Base-by-base conservation (phyloP, 2,329 filamentous ascomycete species). In the Beauveria medogensis region DNA sequence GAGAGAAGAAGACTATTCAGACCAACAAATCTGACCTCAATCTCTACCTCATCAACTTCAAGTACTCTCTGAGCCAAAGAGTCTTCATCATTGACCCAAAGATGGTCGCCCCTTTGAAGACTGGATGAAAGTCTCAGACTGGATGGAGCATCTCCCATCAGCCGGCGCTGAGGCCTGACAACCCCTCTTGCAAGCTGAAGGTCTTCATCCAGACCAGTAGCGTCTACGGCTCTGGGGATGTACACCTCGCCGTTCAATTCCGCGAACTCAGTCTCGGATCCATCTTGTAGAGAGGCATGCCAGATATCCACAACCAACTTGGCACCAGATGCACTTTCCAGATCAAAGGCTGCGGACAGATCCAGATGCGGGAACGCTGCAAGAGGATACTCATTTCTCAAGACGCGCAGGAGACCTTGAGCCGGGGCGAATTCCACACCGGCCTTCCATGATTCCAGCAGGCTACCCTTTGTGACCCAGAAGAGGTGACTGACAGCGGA, bases 381-480 rank as follows among this genome's bases (percentile, higher is more conserved):
- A 16, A 59, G 8, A n/a, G 64, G 54, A 48, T 65, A 56, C 44
- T 66, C 65, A 34, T 64, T 64, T n/a, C 65, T 61, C 46, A 66
- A 59, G 24, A 62, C 61, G 24, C 65, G 48, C 8, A 63, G 46
- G 5, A 66, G 57, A 14, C 65, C 65, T 22, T 64, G 64, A 3
- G 61, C 50, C 0, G 63, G 52, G 2, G 62, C 63, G 24, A 64
- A 64, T n/a, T 65, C 63, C 5, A 62, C 41, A 10, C 62, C 58
- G 9, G 22, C 51, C 1, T 59, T 8, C 62, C 61, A 65, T 18
- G 46, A 53, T 20, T 54, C 44, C 24, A 62, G 37, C 3, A 63
- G 41, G 4, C 64, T 60, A 14, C 64, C 64, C 2, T 37, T 40
- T 0, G 62, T 63, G 12, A 65, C n/a, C 64, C 64, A 65, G 12